Evolutionary conservation across 306 rosid genomes (phyloP).

Genomic region (Sphenostylis stenocarpa): DNA sequence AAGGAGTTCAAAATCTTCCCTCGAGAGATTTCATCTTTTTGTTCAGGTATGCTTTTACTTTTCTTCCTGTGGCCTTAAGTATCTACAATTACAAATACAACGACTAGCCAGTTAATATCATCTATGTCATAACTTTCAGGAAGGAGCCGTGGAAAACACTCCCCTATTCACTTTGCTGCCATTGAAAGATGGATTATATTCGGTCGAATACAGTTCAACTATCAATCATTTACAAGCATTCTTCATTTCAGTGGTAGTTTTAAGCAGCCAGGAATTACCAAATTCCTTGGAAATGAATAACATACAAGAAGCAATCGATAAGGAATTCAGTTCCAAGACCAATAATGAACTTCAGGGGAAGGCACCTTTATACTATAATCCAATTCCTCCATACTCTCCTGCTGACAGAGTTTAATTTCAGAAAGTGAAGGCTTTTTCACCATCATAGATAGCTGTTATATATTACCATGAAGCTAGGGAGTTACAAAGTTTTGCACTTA

Average conservation of each 20-base stretch:
- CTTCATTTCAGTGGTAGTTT: constrained; percentile 61
- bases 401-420: constrained; percentile 73
- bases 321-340: constrained; percentile 36
- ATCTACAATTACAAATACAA: neutral
- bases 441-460: constrained; percentile 32
- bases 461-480: constrained; percentile 29
- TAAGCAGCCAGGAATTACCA: constrained; percentile 53
- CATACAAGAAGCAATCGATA: constrained; percentile 34
- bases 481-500: constrained; percentile 4
- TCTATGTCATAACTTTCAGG: constrained; percentile 52
- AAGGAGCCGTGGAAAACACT: constrained; percentile 44
- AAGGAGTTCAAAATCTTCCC: constrained; percentile 34
- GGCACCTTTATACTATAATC: constrained; percentile 51
- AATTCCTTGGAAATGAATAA: constrained; percentile 38
- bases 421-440: constrained; percentile 17
- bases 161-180: constrained; percentile 66
- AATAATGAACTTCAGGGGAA: constrained; percentile 38
- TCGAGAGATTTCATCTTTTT: constrained; percentile 56
- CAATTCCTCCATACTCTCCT: constrained; percentile 86
- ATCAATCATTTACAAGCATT: constrained; percentile 80
- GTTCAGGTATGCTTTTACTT: constrained; percentile 54
- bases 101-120: constrained; percentile 20
- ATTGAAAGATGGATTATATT: constrained; percentile 71
- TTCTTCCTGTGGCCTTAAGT: neutral
- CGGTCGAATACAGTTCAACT: constrained; percentile 65